A percentile compares a stretch with the other conserved stretches of the same genome.
Evolutionary conservation across 2,329 filamentous ascomycete species (phyloP).

Genomic region (Akanthomyces uredinophilus): DNA sequence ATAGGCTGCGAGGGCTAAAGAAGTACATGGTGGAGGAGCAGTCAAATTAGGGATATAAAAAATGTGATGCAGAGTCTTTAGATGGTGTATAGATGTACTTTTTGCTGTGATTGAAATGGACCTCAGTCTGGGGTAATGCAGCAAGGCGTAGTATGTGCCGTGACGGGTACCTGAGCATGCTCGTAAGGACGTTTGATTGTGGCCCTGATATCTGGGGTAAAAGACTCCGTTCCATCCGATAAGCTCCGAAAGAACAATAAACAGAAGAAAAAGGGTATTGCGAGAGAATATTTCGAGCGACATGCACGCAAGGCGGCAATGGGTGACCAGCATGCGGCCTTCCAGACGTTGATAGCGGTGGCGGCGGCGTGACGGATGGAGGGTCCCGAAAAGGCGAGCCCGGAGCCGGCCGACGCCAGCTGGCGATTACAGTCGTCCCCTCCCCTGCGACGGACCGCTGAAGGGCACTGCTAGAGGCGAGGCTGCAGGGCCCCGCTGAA

Average conservation of each 20-base stretch:
- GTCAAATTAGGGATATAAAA: no score
- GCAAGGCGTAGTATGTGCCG: background rate
- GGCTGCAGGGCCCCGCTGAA: background rate
- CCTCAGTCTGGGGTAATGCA: background rate
- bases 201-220: background rate
- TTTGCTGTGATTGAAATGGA: background rate
- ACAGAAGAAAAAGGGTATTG: background rate
- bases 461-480: background rate
- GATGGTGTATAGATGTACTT: background rate
- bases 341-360: background rate
- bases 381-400: background rate
- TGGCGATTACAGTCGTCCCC: no score
- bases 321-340: no score
- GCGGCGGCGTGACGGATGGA: background rate
- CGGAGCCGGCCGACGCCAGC: conserved; percentile 13
- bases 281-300: background rate
- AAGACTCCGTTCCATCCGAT: background rate
- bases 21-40: conserved; percentile 52
- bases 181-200: background rate
- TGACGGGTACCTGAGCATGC: background rate
- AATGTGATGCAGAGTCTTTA: no score
- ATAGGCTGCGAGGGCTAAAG: conserved; percentile 66
- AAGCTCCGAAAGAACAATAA: background rate
- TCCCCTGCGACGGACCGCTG: no score
- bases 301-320: no score